Evolutionary conservation across 371 early-diverging fungal species (phyloP).

Genomic region (Circinella minor): DNA sequence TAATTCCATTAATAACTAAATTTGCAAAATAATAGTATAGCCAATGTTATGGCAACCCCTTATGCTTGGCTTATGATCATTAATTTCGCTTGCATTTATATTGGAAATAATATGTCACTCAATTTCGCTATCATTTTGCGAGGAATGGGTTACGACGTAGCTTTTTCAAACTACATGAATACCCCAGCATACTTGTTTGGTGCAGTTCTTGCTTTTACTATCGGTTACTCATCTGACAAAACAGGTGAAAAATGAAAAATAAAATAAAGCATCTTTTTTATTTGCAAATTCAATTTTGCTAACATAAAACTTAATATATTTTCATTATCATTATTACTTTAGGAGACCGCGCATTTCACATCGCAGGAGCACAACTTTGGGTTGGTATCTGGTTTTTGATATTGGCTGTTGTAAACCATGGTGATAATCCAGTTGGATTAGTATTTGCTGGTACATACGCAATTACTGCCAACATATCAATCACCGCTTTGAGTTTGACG

Average conservation of each 20-base stretch:
- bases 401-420: conserved; percentile 17
- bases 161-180: conserved; percentile 49
- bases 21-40: conserved; percentile 8
- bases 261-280: no score
- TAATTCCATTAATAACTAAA: no score
- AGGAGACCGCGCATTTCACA: conserved; percentile 20
- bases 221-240: conserved; percentile 20
- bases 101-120: conserved; percentile 43
- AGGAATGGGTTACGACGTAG: conserved; percentile 30
- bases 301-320: no score
- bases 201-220: conserved; percentile 16
- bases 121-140: conserved; percentile 45
- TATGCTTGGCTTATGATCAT: conserved; percentile 33
- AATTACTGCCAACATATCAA: conserved; percentile 6
- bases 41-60: conserved; percentile 41
- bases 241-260: neutral
- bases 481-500: conserved; percentile 8
- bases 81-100: conserved; percentile 46
- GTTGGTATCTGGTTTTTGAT: conserved; percentile 26
- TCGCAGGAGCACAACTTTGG: conserved; percentile 20
- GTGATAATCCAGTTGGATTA: conserved; percentile 15
- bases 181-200: conserved; percentile 45
- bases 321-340: no score
- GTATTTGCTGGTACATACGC: conserved; percentile 19
- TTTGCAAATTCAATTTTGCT: no score